Conservation (phyloP, 1,139 yeast genomes). For the Lodderomyces pseudojiufengensis region DNA sequence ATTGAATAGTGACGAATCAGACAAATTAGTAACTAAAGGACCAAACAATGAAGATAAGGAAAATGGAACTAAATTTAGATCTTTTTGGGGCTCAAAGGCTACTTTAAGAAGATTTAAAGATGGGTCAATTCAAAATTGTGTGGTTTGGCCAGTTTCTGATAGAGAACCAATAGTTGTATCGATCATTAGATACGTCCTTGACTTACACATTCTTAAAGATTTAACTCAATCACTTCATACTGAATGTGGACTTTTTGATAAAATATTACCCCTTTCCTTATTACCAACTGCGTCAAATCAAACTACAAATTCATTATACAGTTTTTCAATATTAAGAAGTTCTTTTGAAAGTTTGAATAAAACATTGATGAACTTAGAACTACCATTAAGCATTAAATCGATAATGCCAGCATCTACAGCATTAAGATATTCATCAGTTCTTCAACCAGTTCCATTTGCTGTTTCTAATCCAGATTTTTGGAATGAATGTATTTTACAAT, state of each 20-base stretch:
- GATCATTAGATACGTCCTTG: slow-evolving; percentile 61
- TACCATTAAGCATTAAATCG: slow-evolving; percentile 73
- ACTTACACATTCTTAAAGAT: slow-evolving; percentile 56
- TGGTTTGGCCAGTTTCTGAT: slow-evolving; percentile 70
- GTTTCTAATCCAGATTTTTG: slow-evolving; percentile 72
- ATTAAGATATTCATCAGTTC: slow-evolving; percentile 67
- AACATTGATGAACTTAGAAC: slow-evolving; percentile 45
- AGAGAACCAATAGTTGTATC: slow-evolving; percentile 64
- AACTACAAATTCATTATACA: slow-evolving; percentile 46
- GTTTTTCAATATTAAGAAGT: slow-evolving; percentile 54
- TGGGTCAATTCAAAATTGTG: slow-evolving; percentile 85
- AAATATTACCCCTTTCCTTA: slow-evolving; percentile 57
- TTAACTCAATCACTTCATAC: slow-evolving; percentile 39
- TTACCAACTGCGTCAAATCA: slow-evolving; percentile 53
- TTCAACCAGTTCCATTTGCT: slow-evolving; percentile 83
- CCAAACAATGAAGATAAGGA: slow-evolving; percentile 64
- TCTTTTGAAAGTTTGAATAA: slow-evolving; percentile 69
- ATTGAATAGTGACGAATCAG: slow-evolving; percentile 72
- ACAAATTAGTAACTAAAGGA: slow-evolving; percentile 80
- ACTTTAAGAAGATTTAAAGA: slow-evolving; percentile 88
- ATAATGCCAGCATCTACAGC: slow-evolving; percentile 70
- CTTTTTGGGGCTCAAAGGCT: slow-evolving; percentile 87
- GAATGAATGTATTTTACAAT: slow-evolving; percentile 77
- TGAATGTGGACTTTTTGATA: slow-evolving; percentile 43
- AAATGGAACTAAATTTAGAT: slow-evolving; percentile 60